phyloP scores from a whole-genome alignment of 768 basidiomycete genomes.

The Calocera viscosa region DNA sequence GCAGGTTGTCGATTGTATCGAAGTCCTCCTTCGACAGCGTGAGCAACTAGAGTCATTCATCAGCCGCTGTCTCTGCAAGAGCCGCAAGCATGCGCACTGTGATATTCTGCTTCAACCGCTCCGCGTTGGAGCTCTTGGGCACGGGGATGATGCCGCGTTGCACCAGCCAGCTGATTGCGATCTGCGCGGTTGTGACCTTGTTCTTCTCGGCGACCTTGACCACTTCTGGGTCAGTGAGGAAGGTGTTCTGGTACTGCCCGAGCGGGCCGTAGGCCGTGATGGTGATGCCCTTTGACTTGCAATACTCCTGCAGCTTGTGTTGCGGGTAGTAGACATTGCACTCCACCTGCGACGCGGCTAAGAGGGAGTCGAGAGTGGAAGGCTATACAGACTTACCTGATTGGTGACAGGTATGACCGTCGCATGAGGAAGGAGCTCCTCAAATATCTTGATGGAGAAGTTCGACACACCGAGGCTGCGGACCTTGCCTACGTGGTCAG shows the following conservation, averaged over 20 bases:
- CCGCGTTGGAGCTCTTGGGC: conserved; percentile 17
- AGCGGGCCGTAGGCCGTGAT: conserved; percentile 26
- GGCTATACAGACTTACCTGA: conserved; percentile 35
- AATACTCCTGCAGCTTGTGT: background rate
- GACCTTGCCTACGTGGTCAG: background rate
- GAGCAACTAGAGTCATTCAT: conserved; percentile 14
- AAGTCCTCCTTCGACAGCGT: conserved; percentile 16
- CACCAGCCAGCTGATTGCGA: conserved; percentile 19
- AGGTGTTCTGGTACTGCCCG: conserved; percentile 17
- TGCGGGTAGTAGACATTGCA: conserved; percentile 1
- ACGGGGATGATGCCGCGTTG: conserved; percentile 19
- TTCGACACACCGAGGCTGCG: conserved; percentile 61
- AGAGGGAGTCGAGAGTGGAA: background rate
- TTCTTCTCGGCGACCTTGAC: conserved; percentile 29
- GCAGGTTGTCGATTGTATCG: conserved; percentile 12
- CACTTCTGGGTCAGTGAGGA: conserved; percentile 29
- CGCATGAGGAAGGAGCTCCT: conserved; percentile 55
- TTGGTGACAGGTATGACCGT: conserved; percentile 59
- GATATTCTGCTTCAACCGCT: conserved; percentile 13
- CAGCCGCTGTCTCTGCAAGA: background rate
- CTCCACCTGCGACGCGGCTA: background rate
- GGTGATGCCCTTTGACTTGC: conserved; percentile 22
- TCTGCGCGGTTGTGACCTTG: conserved; percentile 31
- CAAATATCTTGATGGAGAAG: conserved; percentile 55
- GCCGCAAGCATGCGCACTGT: background rate